Conservation (phyloP, 1,284 basidiomycete species). For the Quambalaria eucalypti region DNA sequence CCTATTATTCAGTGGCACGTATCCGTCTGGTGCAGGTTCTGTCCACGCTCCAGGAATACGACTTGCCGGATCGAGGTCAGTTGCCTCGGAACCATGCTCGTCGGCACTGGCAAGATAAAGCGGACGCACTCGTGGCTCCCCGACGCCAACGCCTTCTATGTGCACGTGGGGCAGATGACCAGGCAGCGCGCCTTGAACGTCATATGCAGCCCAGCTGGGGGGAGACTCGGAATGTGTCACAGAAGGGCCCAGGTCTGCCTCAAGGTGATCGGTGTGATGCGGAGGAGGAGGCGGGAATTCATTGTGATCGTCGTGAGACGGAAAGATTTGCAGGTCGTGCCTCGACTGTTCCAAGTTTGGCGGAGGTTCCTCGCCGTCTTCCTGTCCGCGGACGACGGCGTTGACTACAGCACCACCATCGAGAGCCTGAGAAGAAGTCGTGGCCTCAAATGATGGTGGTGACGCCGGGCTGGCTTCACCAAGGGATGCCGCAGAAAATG, state of each 20-base stretch:
- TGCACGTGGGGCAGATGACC: slow-evolving; percentile 2
- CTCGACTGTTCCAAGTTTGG: not conserved
- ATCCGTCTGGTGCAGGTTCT: no score
- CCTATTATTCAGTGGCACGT: no score
- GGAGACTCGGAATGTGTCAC: not conserved
- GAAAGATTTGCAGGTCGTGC: not conserved
- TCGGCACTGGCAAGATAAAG: not conserved
- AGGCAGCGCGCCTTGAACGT: not conserved
- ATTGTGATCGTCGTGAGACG: slow-evolving; percentile 5
- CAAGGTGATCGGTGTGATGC: not conserved
- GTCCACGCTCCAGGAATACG: no score
- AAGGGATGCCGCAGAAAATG: not conserved
- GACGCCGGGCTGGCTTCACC: not conserved
- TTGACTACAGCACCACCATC: no score
- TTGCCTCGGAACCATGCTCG: no score
- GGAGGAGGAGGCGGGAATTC: slow-evolving; percentile 4
- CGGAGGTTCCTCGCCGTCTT: not conserved
- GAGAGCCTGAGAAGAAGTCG: no score
- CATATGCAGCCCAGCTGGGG: not conserved
- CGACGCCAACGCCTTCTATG: slow-evolving; percentile 10
- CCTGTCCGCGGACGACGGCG: no score
- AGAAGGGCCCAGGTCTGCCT: not conserved
- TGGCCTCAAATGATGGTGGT: no score
- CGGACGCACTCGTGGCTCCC: slow-evolving; percentile 10
- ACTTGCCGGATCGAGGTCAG: no score